These are phyloP conservation scores for Chaetomiaceae sp. DNA, from an alignment of 2,329 filamentous ascomycete species.

Conservation along the genomic window DNA sequence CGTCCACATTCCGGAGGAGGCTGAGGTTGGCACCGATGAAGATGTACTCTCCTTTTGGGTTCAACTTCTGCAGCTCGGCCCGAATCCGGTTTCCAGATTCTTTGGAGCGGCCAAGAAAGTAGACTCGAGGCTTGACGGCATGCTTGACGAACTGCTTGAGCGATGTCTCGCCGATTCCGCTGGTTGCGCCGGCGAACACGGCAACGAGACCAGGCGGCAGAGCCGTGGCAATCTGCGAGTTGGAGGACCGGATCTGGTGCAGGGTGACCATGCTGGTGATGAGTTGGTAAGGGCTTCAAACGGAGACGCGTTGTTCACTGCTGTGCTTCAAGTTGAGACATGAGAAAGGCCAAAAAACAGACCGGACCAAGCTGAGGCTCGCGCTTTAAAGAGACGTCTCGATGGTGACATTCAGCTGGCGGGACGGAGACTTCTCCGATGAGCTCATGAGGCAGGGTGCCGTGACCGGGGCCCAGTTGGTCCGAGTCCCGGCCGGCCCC, in stretches of 20 bases:
- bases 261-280: constrained; percentile 12
- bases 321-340: no score
- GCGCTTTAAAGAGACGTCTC: no score
- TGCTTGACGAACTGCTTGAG: constrained; percentile 25
- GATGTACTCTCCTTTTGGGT: constrained; percentile 22
- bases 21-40: constrained; percentile 30
- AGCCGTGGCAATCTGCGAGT: constrained; percentile 64
- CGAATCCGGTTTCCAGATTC: background rate
- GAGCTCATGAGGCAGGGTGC: no score
- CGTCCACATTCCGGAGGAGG: constrained; percentile 21
- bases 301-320: no score
- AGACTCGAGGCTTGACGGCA: constrained; percentile 21
- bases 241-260: constrained; percentile 3
- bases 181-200: constrained; percentile 79
- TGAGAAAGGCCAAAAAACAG: no score
- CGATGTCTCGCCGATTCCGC: constrained; percentile 47
- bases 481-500: no score
- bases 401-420: no score
- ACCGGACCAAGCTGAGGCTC: no score
- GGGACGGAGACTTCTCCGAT: no score
- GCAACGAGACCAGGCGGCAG: constrained; percentile 57
- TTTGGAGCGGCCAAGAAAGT: constrained; percentile 24
- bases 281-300: no score
- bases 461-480: no score
- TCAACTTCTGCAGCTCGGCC: constrained; percentile 14